Evolutionary conservation across 352 stramenopile species (phyloP).

Genomic region (Elongisporangium anandrum): DNA sequence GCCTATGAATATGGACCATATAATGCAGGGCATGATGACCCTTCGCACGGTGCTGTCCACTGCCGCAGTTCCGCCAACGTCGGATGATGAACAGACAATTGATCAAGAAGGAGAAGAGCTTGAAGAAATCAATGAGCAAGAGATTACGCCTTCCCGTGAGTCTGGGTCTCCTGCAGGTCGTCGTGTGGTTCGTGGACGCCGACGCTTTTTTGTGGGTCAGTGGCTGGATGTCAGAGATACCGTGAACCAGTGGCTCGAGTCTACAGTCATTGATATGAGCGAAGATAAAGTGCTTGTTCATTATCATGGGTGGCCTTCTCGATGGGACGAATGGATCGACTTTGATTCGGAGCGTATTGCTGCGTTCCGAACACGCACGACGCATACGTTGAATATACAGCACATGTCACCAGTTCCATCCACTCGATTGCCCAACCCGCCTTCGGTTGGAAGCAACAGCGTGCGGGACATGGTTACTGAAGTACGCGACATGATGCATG

Average conservation of each 20-base stretch:
- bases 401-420: slow-evolving; percentile 56
- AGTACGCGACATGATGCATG: slow-evolving; percentile 60
- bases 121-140: background rate
- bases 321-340: slow-evolving; percentile 98
- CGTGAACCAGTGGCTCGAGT: slow-evolving; percentile 98
- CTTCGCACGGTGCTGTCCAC: slow-evolving; percentile 54
- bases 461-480: slow-evolving; percentile 47
- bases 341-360: slow-evolving; percentile 92
- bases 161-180: slow-evolving; percentile 1
- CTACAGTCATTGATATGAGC: slow-evolving; percentile 90
- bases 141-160: slow-evolving; percentile 1
- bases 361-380: slow-evolving; percentile 93
- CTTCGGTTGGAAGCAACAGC: slow-evolving; percentile 31
- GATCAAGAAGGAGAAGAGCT: background rate
- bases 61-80: slow-evolving; percentile 1
- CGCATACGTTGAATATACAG: slow-evolving; percentile 35
- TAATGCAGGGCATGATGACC: slow-evolving; percentile 50
- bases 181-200: slow-evolving; percentile 20
- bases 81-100: background rate
- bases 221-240: slow-evolving; percentile 98
- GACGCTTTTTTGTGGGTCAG: slow-evolving; percentile 88
- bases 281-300: slow-evolving; percentile 90
- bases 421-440: slow-evolving; percentile 50
- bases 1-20: slow-evolving; percentile 40
- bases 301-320: slow-evolving; percentile 96